Conservation (phyloP, 805 yeast genomes). For the Saccharomycopsis capsularis region DNA sequence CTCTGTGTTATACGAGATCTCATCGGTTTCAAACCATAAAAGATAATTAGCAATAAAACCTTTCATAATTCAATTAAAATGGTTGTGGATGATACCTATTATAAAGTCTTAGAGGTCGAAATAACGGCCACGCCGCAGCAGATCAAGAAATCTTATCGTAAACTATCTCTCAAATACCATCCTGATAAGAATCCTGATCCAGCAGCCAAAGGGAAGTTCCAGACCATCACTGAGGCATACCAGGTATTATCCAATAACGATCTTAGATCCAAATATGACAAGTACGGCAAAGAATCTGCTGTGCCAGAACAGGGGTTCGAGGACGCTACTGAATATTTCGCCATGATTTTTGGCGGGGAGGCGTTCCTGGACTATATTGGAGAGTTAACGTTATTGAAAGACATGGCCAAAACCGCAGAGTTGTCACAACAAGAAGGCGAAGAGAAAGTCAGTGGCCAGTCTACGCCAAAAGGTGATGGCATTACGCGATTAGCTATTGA, state of each 20-base stretch:
- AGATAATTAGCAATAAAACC: no score
- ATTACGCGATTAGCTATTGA: conserved; percentile 18
- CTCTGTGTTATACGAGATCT: no score
- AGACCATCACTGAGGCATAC: conserved; percentile 59
- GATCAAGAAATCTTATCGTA: conserved; percentile 74
- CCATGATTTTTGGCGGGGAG: conserved; percentile 80
- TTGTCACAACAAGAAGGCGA: conserved; percentile 39
- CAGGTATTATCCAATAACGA: conserved; percentile 65
- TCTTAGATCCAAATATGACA: conserved; percentile 62
- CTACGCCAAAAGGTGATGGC: background rate
- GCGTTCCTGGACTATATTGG: conserved; percentile 86
- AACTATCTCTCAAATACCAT: conserved; percentile 67
- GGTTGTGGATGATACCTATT: conserved; percentile 73
- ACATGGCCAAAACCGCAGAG: conserved; percentile 58
- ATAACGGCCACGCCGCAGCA: conserved; percentile 55
- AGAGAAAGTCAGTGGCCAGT: conserved; percentile 26
- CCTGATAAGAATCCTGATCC: conserved; percentile 83
- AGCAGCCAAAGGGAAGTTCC: conserved; percentile 64
- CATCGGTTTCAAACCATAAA: no score
- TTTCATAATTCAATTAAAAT: no score
- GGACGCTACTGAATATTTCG: conserved; percentile 66
- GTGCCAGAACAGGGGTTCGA: conserved; percentile 67
- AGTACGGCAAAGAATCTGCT: conserved; percentile 66
- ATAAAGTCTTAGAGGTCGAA: conserved; percentile 55
- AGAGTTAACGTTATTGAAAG: conserved; percentile 71